Conservation (phyloP, 1,284 basidiomycete genomes). For the Rhodotorula sp. region DNA sequence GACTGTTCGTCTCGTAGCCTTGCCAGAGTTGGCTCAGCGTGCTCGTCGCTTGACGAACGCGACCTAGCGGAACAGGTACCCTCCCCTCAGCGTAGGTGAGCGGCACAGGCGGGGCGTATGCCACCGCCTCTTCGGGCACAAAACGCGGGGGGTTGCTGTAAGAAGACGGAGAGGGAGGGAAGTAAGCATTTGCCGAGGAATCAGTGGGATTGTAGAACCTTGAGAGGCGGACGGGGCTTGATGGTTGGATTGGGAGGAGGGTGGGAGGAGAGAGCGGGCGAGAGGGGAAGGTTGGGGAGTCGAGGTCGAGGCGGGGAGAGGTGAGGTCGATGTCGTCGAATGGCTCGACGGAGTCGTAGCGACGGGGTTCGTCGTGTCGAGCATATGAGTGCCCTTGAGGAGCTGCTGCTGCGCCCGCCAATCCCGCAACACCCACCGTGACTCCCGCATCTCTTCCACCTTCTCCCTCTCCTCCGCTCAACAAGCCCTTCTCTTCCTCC, state of each 20-base stretch:
- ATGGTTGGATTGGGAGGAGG: not conserved
- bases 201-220: not conserved
- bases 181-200: not conserved
- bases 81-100: too few species aligned
- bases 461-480: not conserved
- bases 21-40: not conserved
- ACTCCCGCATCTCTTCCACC: too few species aligned
- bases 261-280: not conserved
- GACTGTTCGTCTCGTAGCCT: not conserved
- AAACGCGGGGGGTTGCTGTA: not conserved
- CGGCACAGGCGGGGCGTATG: too few species aligned
- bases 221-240: not conserved
- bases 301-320: not conserved
- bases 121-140: too few species aligned
- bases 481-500: not conserved
- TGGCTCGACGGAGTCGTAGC: not conserved
- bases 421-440: not conserved
- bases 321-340: slow-evolving; percentile 14
- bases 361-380: too few species aligned
- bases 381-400: not conserved
- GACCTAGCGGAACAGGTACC: not conserved
- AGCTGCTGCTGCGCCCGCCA: not conserved
- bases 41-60: not conserved
- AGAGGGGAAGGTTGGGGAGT: not conserved
- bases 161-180: not conserved